Base-by-base conservation (phyloP, 805 yeast species). In the Hermanozyma aechmeae region DNA sequence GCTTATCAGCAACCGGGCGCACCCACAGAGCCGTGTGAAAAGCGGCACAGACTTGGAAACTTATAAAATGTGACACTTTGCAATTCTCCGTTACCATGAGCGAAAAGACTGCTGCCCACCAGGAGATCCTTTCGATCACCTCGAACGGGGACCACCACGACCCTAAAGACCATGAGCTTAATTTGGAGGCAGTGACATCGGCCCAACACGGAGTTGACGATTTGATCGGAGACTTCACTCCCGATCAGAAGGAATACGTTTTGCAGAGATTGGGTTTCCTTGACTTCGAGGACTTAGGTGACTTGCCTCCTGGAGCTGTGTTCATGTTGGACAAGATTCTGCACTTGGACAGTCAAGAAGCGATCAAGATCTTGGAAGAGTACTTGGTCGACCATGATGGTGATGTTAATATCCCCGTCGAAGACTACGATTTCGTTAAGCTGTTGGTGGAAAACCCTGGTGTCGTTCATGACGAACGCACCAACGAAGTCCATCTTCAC, bases 351-450 rank as follows among this genome's bases (percentile, higher is more conserved):
- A 40, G 51, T 8, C 60, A 53, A 2, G 68, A 66, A 23, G 61
- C 73, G 0, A 22, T 59, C 1, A 52, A 50, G 7, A 56, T 69
- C 23, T 44, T 74, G 26, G 42, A 48, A 18, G 50, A 54, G 12
- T 62, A 68, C 4, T 35, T 62, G 3, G 56, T 40, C 1, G 57
- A 62, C 12, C 74, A 70, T 37, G 40, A 40, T 5, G 65, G 57
- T 29, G 79, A 73, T 43, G 61, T 63, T 21, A 71, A 70, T 40
- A 56, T 72, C 34, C 64, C 69, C 9, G 37, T 31, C 2, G 47
- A 41, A 2, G 63, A 61, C 23, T 56, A 57, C 38, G 50, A 48
- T 4, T 54, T 56, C 29, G 50, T 68, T 25, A 26, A 38, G 19
- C 31, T 26, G 4, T 36, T 48, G 26, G 38, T 48, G 12, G 32